phyloP scores from a whole-genome alignment of 331 rosid species.

The Erythrophleum ivorense region DNA sequence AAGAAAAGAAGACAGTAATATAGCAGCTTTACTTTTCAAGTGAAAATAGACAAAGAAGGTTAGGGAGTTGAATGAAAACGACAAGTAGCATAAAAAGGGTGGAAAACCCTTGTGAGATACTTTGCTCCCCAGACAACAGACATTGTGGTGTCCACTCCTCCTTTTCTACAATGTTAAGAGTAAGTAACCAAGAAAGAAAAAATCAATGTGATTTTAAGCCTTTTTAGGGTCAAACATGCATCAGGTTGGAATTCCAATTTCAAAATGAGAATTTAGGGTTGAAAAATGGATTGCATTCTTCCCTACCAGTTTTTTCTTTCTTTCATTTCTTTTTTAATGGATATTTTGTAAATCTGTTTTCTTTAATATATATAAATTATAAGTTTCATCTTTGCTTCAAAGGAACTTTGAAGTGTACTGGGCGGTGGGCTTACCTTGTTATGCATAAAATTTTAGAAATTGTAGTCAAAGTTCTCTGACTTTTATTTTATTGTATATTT shows the following conservation, averaged over 20 bases:
- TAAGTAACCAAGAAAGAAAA: slow-evolving; percentile 50
- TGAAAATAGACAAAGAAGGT: slow-evolving; percentile 48
- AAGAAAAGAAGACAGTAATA: slow-evolving; percentile 23
- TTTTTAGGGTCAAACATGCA: slow-evolving; percentile 69
- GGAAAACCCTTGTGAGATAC: slow-evolving; percentile 80
- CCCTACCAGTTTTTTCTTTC: slow-evolving; percentile 19
- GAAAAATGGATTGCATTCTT: slow-evolving; percentile 45
- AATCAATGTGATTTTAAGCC: slow-evolving; percentile 46
- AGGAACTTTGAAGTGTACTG: slow-evolving; percentile 42
- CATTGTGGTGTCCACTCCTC: slow-evolving; percentile 75
- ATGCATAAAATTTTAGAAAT: slow-evolving; percentile 42
- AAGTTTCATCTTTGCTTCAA: slow-evolving; percentile 43
- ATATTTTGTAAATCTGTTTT: slow-evolving; percentile 35
- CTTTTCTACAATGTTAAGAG: slow-evolving; percentile 59
- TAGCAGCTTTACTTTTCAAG: slow-evolving; percentile 61
- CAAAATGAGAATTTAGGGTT: slow-evolving; percentile 40
- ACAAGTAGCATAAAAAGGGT: slow-evolving; percentile 54
- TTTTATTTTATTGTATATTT: background rate
- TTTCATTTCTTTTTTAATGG: background rate
- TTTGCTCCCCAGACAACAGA: slow-evolving; percentile 69
- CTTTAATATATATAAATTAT: slow-evolving; percentile 8
- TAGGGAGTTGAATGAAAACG: slow-evolving; percentile 63
- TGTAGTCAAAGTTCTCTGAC: slow-evolving; percentile 42
- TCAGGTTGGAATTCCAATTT: slow-evolving; percentile 60
- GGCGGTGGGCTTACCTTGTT: slow-evolving; percentile 49